Base-by-base conservation (phyloP, 148 eudicot genomes). In the Suaeda aralocaspica region DNA sequence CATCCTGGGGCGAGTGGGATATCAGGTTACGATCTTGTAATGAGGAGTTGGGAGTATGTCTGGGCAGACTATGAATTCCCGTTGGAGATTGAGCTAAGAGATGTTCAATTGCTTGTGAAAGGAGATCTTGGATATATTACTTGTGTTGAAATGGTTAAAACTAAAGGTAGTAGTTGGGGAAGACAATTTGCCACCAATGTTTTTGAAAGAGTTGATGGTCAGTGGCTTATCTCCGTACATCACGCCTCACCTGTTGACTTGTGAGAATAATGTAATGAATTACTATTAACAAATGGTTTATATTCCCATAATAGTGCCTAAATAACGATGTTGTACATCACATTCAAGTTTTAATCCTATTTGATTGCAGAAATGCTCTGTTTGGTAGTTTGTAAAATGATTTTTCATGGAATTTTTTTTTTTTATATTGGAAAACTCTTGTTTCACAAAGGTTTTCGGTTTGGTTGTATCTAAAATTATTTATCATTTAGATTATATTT, bases 31-130 rank as follows among this genome's bases (percentile, higher is more conserved):
- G 99, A 94, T 56, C 88, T 84, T 30, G 92, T 94, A 14, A 91
- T 94, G 96, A 92, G 91, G 36, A 94, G 99, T 76, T 94, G 99
- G 99, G 99, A 94, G 64, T 87, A 87, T 62, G 99, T 94, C 2
- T 91, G 93, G 96, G 87, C 89, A 0, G 90, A 94, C 48, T 94
- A 94, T 31, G 97, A 91, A 12, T 94, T 94, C 65, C 99, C 99
- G 0, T 64, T 94, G 28, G 85, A 86, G 46, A 94, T 94, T 46
- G 88, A 94, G 85, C 69, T 91, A 33, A 89, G 86, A 78, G 99
- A 94, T 71, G 89, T 85, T 45, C 86, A 91, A 66, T 90, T 87
- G 51, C 84, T 86, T 68, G 97, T 87, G 31, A 86, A 81, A 76
- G 97, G 97, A 25, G 96, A 91, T 51, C 10, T 86, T 9, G 99